Percentiles rank a stretch among this genome's conserved stretches.
These are phyloP conservation scores for Suhomyces sp. DNA, from an alignment of 805 yeast species.

Conservation along the genomic window DNA sequence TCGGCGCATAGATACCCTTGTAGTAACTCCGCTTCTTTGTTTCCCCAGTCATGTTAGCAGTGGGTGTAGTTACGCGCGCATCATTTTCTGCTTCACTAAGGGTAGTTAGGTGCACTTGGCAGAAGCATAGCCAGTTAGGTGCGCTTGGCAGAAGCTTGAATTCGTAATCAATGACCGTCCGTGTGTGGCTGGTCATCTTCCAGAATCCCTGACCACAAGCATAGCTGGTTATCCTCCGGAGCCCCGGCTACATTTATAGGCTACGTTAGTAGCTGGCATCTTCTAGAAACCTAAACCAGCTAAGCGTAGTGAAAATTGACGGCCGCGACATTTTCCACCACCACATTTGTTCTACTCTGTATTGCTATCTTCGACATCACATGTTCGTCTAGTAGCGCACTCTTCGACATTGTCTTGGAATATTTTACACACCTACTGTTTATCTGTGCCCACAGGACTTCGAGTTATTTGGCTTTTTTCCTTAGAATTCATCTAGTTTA, in stretches of 20 bases:
- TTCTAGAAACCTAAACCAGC: background rate
- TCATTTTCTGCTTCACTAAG: background rate
- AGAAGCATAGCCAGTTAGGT: background rate
- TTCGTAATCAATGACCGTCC: background rate
- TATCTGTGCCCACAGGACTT: background rate
- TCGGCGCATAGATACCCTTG: background rate
- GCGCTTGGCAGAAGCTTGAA: background rate
- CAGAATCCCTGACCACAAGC: background rate
- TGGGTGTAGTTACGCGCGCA: background rate
- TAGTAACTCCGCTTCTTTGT: background rate
- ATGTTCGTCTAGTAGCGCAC: background rate
- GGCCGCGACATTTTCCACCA: background rate
- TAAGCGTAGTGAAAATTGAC: background rate
- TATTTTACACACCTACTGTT: background rate
- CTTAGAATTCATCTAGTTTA: no score
- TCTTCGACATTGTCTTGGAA: background rate
- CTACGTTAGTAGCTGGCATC: background rate
- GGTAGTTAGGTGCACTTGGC: no score
- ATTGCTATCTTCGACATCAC: background rate
- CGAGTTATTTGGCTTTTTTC: background rate
- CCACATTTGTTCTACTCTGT: background rate
- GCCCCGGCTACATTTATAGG: background rate
- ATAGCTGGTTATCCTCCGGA: no score
- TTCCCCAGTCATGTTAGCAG: background rate
- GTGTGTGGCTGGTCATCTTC: background rate